Evolutionary conservation across 192 early-diverging fungal genomes (phyloP).

Genomic region (Gaertneriomyces semiglobifer): DNA sequence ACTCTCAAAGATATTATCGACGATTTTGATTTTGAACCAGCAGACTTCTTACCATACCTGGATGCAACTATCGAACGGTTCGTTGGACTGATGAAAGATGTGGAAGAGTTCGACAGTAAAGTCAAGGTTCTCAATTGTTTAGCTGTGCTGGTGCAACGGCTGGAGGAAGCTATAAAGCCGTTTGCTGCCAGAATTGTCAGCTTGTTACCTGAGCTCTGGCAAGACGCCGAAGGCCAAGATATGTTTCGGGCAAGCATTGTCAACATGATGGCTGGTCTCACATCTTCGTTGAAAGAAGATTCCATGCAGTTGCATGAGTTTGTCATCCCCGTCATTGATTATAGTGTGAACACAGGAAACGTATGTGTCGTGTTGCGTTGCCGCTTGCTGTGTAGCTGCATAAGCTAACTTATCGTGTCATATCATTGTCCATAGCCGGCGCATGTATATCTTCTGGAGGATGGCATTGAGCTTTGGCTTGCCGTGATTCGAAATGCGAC

Average conservation of each 20-base stretch:
- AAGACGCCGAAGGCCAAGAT: slow-evolving; percentile 67
- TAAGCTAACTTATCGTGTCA: background rate
- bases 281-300: slow-evolving; percentile 57
- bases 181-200: slow-evolving; percentile 68
- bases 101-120: slow-evolving; percentile 70
- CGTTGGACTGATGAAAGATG: slow-evolving; percentile 57
- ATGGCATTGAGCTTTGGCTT: slow-evolving; percentile 87
- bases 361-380: slow-evolving; percentile 30
- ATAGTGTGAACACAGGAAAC: slow-evolving; percentile 65
- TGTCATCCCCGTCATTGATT: slow-evolving; percentile 70
- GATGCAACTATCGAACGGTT: slow-evolving; percentile 56
- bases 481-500: slow-evolving; percentile 71
- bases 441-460: slow-evolving; percentile 83
- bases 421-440: slow-evolving; percentile 33
- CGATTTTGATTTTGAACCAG: slow-evolving; percentile 84
- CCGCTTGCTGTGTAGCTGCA: background rate
- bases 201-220: slow-evolving; percentile 79
- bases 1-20: slow-evolving; percentile 68
- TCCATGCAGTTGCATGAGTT: slow-evolving; percentile 70
- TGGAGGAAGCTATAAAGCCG: slow-evolving; percentile 60
- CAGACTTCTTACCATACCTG: slow-evolving; percentile 65
- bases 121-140: slow-evolving; percentile 74
- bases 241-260: slow-evolving; percentile 80
- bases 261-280: slow-evolving; percentile 36
- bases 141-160: slow-evolving; percentile 70